Conservation (phyloP, 2,329 filamentous ascomycete genomes). For the Hansfordia pulvinata region DNA sequence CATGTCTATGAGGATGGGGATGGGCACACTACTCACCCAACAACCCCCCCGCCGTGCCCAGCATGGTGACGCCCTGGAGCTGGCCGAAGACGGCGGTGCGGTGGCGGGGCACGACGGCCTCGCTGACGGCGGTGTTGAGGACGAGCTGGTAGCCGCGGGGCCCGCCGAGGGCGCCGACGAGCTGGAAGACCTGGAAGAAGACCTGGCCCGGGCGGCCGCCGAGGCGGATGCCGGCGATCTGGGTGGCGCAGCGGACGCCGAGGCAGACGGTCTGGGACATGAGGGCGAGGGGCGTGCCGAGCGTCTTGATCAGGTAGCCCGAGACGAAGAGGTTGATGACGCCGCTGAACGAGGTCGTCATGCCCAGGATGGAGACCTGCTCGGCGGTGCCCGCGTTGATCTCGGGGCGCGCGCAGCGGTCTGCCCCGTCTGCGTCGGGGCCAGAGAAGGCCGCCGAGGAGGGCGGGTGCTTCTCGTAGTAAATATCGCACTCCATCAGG, state of each 20-base stretch:
- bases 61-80: slow-evolving; percentile 52
- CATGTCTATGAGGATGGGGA: neutral
- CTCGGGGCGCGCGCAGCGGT: slow-evolving; percentile 44
- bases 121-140: slow-evolving; percentile 54
- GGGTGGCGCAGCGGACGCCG: slow-evolving; percentile 46
- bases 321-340: slow-evolving; percentile 51
- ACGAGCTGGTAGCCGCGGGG: slow-evolving; percentile 57
- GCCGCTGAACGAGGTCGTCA: slow-evolving; percentile 55
- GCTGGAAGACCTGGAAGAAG: slow-evolving; percentile 53
- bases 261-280: slow-evolving; percentile 50
- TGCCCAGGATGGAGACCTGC: slow-evolving; percentile 50
- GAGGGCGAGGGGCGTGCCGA: slow-evolving; percentile 50
- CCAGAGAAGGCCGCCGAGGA: slow-evolving; percentile 31
- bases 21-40: slow-evolving; percentile 25
- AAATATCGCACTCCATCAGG: slow-evolving; percentile 59
- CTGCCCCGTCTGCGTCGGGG: slow-evolving; percentile 27
- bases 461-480: slow-evolving; percentile 44
- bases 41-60: slow-evolving; percentile 51
- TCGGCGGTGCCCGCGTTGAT: slow-evolving; percentile 52
- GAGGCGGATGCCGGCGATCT: slow-evolving; percentile 49
- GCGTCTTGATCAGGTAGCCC: slow-evolving; percentile 51
- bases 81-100: slow-evolving; percentile 50
- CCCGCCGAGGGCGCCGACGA: slow-evolving; percentile 55
- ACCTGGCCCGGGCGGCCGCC: slow-evolving; percentile 51
- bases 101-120: slow-evolving; percentile 43